Base-by-base conservation (phyloP, 345 rosid genomes). In the Arabidopsis suecica region DNA sequence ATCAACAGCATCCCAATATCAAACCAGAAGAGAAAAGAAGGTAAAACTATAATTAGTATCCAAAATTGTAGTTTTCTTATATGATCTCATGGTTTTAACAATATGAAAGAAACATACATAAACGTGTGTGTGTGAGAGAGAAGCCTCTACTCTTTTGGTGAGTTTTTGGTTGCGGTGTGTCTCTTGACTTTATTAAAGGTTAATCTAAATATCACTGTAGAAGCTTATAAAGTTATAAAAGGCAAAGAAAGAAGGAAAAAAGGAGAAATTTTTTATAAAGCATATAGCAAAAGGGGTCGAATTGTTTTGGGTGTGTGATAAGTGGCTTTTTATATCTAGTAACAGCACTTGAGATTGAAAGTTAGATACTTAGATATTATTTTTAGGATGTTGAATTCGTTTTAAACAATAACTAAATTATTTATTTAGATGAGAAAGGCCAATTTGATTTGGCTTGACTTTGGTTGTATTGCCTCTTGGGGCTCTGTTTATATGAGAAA, bases 101-200 rank as follows among this genome's bases (percentile, higher is more conserved):
- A 74, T 82, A 72, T 71, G 59, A 65, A 57, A 65, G 56, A 80
- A 73, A 68, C 67, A 70, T 67, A 34, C 16, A 66, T 65, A 58
- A 63, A 69, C 83, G 76, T 36, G 1, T 32, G 50, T 49, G 5
- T 37, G 36, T 48, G 61, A 5, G 47, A 67, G 41, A 18, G 61
- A 68, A 81, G 83, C 75, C 61, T 61, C 75, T 83, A 69, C 72
- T 56, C 70, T 60, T 72, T 85, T 61, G 54, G 72, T 69, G 79
- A 69, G 68, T 68, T 84, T 76, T 82, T 77, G 83, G 73, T 71
- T 60, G 49, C 6, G 47, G 66, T 71, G 41, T 76, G 84, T 63
- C 79, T 72, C 85, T 74, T 77, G 82, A 78, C 86, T 84, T 86
- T 71, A 70, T 80, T 65, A 74, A 81, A 84, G 81, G 86, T 83